Evolutionary conservation across 352 stramenopile species (phyloP).

Genomic region (Elongisporangium prolatum): DNA sequence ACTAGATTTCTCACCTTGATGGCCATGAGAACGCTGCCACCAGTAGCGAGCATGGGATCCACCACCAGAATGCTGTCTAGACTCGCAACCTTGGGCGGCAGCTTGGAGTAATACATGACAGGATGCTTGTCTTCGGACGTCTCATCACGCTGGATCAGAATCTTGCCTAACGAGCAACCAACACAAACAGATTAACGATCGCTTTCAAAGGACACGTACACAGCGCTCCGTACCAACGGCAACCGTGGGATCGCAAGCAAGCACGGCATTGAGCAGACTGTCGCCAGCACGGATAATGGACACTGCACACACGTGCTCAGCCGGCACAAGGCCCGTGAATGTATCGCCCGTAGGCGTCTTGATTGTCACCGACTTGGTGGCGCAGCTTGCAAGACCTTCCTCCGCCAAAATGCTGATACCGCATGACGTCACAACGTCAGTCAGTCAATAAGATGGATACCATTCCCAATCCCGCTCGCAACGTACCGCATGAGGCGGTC

Average conservation of each 20-base stretch:
- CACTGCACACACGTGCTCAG: constrained; percentile 83
- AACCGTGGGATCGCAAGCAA: constrained; percentile 78
- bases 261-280: constrained; percentile 87
- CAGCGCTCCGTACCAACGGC: constrained; percentile 50
- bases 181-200: background rate
- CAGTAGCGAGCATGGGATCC: constrained; percentile 96
- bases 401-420: constrained; percentile 57
- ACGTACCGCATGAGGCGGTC: constrained; percentile 72
- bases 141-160: constrained; percentile 97
- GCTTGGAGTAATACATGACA: constrained; percentile 94
- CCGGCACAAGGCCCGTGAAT: constrained; percentile 45
- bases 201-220: background rate
- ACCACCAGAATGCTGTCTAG: constrained; percentile 92
- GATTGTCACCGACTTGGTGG: constrained; percentile 46
- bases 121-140: constrained; percentile 76
- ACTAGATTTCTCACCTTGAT: constrained; percentile 64
- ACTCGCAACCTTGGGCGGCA: constrained; percentile 78
- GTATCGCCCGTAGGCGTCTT: constrained; percentile 65
- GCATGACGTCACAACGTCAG: background rate
- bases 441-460: background rate
- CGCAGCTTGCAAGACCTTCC: constrained; percentile 64
- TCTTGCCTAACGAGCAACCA: constrained; percentile 73
- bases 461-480: background rate
- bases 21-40: constrained; percentile 85
- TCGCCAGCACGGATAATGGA: constrained; percentile 93